Evolutionary conservation across 495 filamentous ascomycete species (phyloP), one percentile per base, ranked within the genome.

Genomic region (Aspergillus asperescens): DNA sequence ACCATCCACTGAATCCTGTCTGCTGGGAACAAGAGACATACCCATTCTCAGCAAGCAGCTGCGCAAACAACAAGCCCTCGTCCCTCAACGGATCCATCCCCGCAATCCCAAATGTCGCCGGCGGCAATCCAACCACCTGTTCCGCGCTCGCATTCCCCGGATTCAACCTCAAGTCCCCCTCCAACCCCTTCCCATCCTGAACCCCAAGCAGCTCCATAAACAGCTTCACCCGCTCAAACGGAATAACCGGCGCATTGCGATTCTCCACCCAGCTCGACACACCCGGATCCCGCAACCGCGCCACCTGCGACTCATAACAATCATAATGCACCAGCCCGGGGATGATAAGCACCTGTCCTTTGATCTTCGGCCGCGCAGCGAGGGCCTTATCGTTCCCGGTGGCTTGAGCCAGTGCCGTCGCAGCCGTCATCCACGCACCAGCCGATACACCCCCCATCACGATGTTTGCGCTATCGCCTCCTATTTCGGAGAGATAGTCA

Each of bases 401-500:
- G 22, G 64, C 57, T 56, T 67, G 63, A 0, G 62, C 52, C 29
- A 71, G 62, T 7, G 66, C 48, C 29, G 76, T 56, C n/a, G 65
- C 64, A 1, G 73, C 75, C 1, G 77, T 70, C 18, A 80, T 24
- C 49, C 60, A 62, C 0, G 67, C 76, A 18, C 77, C 77, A 0
- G 77, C 70, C 0, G 76, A 79, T 8, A 72, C 68, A 1, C 76
- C 76, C 4, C 74, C 76, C 2, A 80, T 56, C 6, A 78, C 53
- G 19, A 80, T 50, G 7, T 61, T 61, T 1, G 15, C 40, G 0
- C 24, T n/a, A 1, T 67, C 62, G n/a, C 53, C 45, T 32, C 70
- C 62, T 9, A 69, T 67, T 2, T 65, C 68, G 16, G 75, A 54
- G 5, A 55, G 54, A 1, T 57, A 43, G 4, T 65, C 61, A 38